These are phyloP conservation scores for Theileria annulata DNA, from an alignment of 169 alveolate genomes.

Conservation along the genomic window DNA sequence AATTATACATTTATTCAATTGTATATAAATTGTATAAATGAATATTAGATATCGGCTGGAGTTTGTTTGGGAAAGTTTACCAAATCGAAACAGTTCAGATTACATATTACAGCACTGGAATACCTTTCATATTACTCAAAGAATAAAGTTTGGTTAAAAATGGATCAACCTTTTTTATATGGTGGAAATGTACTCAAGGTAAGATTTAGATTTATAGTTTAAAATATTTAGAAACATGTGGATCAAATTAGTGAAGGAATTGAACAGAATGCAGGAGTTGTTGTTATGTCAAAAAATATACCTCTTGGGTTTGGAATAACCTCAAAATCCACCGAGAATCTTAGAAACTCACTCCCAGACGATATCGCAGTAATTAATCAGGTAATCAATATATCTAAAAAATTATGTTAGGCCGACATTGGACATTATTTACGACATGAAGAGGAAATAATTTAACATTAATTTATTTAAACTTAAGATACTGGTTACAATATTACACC, in stretches of 20 bases:
- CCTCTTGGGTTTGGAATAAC: constrained; percentile 70
- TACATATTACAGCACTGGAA: constrained; percentile 64
- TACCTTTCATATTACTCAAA: constrained; percentile 59
- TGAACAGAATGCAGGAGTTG: constrained; percentile 66
- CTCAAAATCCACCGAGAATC: constrained; percentile 61
- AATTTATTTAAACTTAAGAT: not conserved
- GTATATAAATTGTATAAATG: not conserved
- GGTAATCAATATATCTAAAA: not conserved
- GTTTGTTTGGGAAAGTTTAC: constrained; percentile 70
- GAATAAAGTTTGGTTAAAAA: constrained; percentile 67
- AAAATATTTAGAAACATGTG: constrained; percentile 52
- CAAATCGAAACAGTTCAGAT: constrained; percentile 56
- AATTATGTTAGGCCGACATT: constrained; percentile 55
- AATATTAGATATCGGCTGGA: constrained; percentile 63
- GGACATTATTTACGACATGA: constrained; percentile 68
- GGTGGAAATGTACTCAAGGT: constrained; percentile 67
- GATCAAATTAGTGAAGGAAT: constrained; percentile 62
- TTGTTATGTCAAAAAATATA: constrained; percentile 59
- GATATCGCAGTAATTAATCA: constrained; percentile 69
- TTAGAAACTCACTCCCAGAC: constrained; percentile 60
- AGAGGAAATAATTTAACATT: constrained; percentile 45
- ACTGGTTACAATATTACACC: not conserved
- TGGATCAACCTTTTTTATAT: constrained; percentile 62
- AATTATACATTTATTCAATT: not conserved
- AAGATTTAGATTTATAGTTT: not conserved